Evolutionary conservation across 1,284 basidiomycete species (phyloP).

Genomic region (Ceratobasidium theobromae): DNA sequence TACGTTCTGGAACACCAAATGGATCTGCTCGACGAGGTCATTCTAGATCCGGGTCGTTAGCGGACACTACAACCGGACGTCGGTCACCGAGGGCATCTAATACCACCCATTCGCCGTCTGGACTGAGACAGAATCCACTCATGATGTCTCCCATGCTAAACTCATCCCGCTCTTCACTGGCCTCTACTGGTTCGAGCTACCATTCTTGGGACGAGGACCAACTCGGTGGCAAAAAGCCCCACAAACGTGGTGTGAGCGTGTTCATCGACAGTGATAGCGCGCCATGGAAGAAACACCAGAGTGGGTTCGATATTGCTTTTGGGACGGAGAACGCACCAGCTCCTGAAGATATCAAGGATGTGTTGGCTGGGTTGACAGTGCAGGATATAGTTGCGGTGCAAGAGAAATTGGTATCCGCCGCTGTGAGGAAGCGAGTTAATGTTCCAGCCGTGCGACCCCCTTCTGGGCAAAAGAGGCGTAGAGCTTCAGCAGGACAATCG

Average conservation of each 20-base stretch:
- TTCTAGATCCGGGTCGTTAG: slow-evolving; percentile 32
- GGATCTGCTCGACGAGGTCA: slow-evolving; percentile 7
- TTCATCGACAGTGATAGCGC: slow-evolving; percentile 19
- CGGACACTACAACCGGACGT: background rate
- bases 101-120: slow-evolving; percentile 48
- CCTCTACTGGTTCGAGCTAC: slow-evolving; percentile 77
- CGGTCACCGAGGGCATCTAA: slow-evolving; percentile 8
- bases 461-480: slow-evolving; percentile 19
- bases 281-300: slow-evolving; percentile 18
- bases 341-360: slow-evolving; percentile 47
- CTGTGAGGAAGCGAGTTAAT: slow-evolving; percentile 54
- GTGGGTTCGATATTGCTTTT: slow-evolving; percentile 3
- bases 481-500: slow-evolving; percentile 20
- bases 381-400: slow-evolving; percentile 69
- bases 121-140: slow-evolving; percentile 56
- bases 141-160: slow-evolving; percentile 66
- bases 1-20: slow-evolving; percentile 30
- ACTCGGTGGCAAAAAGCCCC: slow-evolving; percentile 9
- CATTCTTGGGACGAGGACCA: slow-evolving; percentile 67
- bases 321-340: slow-evolving; percentile 17
- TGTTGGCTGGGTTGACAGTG: slow-evolving; percentile 65
- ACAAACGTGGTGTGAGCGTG: slow-evolving; percentile 28
- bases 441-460: slow-evolving; percentile 1
- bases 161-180: slow-evolving; percentile 73
- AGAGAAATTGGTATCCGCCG: slow-evolving; percentile 64